Evolutionary conservation across 2,329 filamentous ascomycete genomes (phyloP), one percentile per base, ranked within the genome.

Genomic region (Fonsecaea monophora): DNA sequence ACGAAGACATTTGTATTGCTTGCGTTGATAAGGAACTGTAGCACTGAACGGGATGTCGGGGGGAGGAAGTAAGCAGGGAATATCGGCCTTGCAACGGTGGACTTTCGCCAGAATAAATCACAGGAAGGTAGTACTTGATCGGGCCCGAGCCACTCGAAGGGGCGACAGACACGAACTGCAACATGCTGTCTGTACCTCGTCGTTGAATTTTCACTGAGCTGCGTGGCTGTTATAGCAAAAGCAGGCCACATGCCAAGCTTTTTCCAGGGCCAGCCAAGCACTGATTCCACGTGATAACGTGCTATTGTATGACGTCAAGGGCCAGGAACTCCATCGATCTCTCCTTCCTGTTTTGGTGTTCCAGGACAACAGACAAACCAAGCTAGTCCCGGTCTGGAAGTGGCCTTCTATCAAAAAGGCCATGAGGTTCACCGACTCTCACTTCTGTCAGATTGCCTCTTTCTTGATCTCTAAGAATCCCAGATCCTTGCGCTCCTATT

Each of bases 401-500:
- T 13, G 10, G 21, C 7, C 2, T 35, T 60, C 18, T 59, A 59
- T 60, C 42, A 60, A 53, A 50, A 48, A 50, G 45, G n/a, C 57
- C 57, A 60, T 34, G 21, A 60, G 40, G 37, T 34, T 53, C 42
- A 60, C 57, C 57, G 57, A 37, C 40, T 35, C 45, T 42, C n/a
- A 21, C 45, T 34, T 34, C 42, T 35, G 7, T 38, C 13, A 25
- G 50, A n/a, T 37, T 10, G 42, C 30, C 25, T 62, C 45, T 25
- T 45, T 62, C 30, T 12, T 53, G 10, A 56, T 53, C 18, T 53
- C 18, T 21, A 8, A 21, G 30, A 6, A 2, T 10, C 38, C 9
- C 12, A 38, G 25, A 6, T 25, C 21, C 32, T 13, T 4, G 32
- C n/a, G 30, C n/a, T 42, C 30, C 53, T 74, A 74, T 62, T 80